Percentiles rank a stretch among this genome's conserved stretches.
These are phyloP conservation scores for Acanthamoeba sp. DNA, from an alignment of 208 protist species.

Conservation along the genomic window DNA sequence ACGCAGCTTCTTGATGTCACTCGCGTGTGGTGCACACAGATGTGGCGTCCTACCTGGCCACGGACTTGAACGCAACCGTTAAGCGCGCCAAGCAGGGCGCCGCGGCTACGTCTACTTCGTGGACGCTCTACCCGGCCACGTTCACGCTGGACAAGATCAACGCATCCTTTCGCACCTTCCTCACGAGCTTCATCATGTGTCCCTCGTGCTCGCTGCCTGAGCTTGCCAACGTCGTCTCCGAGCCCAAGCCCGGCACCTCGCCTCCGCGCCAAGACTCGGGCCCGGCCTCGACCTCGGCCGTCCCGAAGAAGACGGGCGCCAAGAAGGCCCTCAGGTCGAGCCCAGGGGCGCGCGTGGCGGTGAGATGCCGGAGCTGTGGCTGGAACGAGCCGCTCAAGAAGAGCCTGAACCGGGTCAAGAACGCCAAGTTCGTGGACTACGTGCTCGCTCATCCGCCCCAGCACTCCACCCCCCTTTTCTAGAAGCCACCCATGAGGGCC, in stretches of 20 bases:
- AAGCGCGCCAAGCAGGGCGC: not conserved
- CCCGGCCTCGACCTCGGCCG: not conserved
- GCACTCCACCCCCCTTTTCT: conserved; percentile 1
- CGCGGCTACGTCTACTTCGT: not conserved
- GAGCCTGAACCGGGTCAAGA: not conserved
- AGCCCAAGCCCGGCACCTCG: not conserved
- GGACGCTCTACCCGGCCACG: conserved; percentile 4
- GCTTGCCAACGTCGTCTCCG: not conserved
- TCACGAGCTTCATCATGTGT: not conserved
- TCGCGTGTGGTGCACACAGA: not conserved
- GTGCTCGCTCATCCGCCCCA: conserved; percentile 19
- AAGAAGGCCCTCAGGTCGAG: not conserved
- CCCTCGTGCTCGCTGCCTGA: not conserved
- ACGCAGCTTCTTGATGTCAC: not conserved
- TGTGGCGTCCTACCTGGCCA: not conserved
- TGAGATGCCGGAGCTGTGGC: not conserved
- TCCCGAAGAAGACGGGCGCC: not conserved
- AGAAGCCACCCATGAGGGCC: too few relatives aligned
- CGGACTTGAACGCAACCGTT: not conserved
- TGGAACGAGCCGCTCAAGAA: conserved; percentile 6
- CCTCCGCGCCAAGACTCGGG: not conserved
- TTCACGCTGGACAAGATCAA: conserved; percentile 45
- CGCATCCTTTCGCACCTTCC: not conserved
- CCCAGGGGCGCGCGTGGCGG: not conserved
- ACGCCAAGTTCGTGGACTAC: conserved; percentile 38